Conservation (phyloP, 1,284 basidiomycete genomes). For the Fomitiporia mediterranea region DNA sequence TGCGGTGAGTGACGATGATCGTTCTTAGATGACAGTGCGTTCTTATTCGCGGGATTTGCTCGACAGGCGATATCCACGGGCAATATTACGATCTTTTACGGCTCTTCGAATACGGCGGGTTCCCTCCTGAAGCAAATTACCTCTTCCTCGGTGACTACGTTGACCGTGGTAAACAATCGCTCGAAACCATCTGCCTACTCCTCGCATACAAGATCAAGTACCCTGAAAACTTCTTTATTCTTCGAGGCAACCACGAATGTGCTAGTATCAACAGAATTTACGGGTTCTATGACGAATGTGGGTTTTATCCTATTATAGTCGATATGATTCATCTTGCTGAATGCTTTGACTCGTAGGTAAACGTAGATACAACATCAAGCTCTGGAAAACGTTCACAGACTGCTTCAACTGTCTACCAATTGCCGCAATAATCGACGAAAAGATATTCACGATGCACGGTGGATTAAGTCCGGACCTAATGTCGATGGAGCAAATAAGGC, state of each 20-base stretch:
- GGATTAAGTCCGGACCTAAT: conserved; percentile 94
- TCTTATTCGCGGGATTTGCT: conserved; percentile 14
- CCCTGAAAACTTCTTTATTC: conserved; percentile 96
- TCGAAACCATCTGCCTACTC: conserved; percentile 90
- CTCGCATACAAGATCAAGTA: conserved; percentile 98
- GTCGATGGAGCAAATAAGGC: conserved; percentile 99
- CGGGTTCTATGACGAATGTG: conserved; percentile 96
- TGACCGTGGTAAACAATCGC: conserved; percentile 90
- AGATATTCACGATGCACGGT: conserved; percentile 95
- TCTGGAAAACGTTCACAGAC: conserved; percentile 98
- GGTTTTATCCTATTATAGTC: conserved; percentile 29
- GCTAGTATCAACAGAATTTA: conserved; percentile 95
- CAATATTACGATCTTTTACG: conserved; percentile 94
- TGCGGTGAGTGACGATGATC: conserved; percentile 54
- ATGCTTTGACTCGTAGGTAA: conserved; percentile 59
- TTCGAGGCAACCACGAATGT: conserved; percentile 93
- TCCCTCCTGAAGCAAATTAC: conserved; percentile 95
- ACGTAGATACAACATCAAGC: conserved; percentile 95
- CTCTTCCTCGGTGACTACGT: conserved; percentile 95
- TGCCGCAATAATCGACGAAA: conserved; percentile 95
- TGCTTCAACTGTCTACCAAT: conserved; percentile 96
- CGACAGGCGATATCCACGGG: conserved; percentile 85
- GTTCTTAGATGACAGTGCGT: conserved; percentile 21
- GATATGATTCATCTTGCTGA: conserved; percentile 6
- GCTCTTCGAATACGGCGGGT: conserved; percentile 92